Evolutionary conservation across 257 asterid genomes (phyloP), one percentile per base, ranked within the genome.

Genomic region (Rhazya stricta): DNA sequence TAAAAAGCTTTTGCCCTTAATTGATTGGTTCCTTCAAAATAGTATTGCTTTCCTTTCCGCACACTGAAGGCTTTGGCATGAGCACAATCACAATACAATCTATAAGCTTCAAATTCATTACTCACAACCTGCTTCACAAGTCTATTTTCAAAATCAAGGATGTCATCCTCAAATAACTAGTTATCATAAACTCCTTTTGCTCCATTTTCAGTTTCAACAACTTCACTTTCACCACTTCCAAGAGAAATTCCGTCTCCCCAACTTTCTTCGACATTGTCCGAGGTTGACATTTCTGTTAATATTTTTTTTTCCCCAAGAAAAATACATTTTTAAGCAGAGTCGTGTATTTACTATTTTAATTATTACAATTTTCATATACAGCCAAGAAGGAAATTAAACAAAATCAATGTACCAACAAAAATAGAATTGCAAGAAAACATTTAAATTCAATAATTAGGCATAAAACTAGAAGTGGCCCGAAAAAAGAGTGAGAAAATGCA

Each of bases 1-100:
- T 0, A n/a, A 45, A 71, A 71, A 13, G 29, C 12, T 51, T 71
- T 71, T 27, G 29, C 43, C 42, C 27, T 71, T 3, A 71, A n/a
- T 32, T 37, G 25, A 25, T 30, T 71, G 4, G 75, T 71, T 25
- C 75, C 75, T 30, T 15, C 37, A 25, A n/a, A 30, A 36, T 46
- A 71, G 5, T 11, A 18, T 4, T 29, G 9, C 19, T 71, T 71
- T 30, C 60, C 63, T 71, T 71, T 71, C n/a, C 41, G 42, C 46
- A 50, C 60, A 71, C 60, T 71, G 36, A 71, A 71, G 21, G 65
- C 75, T 30, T 32, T 46, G 8, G 75, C 75, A 71, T 71, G 75
- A 16, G 63, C 75, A 51, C 51, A 71, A 11, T 27, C 39, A 45
- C 75, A 71, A 50, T 71, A 71, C 36, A 71, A 48, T 21, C 15